Evolutionary conservation across 1,284 basidiomycete species (phyloP), one percentile per base, ranked within the genome.

Genomic region (Veloboletus limbatus): DNA sequence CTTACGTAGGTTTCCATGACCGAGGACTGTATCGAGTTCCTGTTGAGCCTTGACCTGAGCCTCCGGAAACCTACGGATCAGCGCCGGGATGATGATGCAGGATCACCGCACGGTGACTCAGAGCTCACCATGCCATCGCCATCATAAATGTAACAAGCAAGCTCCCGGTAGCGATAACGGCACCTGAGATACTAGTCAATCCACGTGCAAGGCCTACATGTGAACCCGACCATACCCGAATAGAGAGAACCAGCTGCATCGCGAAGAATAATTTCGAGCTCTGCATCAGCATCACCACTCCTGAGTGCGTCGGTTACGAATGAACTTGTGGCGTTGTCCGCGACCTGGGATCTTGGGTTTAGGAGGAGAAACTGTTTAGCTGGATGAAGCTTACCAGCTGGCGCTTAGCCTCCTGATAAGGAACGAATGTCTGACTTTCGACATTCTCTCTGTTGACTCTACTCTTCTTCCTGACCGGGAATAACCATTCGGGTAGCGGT

Each of bases 231-330:
- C 26, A 25, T 16, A 47, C 45, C 45, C 9, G 45, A 47, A 11
- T 47, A 47, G 10, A 47, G 45, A 14, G 45, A 47, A 10, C 45
- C 45, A 22, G 45, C 45, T 2, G 45, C 45, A n/a, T 47, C 45
- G 17, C 45, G 45, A 31, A 47, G 42, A n/a, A 47, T 32, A 16
- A 47, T 31, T 1, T 47, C 45, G 24, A 47, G 13, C 28, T 47
- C 45, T 3, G 34, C 27, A 6, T 37, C 43, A 10, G 37, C 34
- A 21, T 47, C 24, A 8, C 28, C 43, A 18, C 7, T 6, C 18
- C 3, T 45, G n/a, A 47, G 27, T 10, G 26, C 21, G 30, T 47
- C 45, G 6, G 43, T 47, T 13, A 47, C 42, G n/a, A 47, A 32
- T 8, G 45, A 46, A 21, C 42, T 47, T 36, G 43, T n/a, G 3